Evolutionary conservation across 352 stramenopile genomes (phyloP).

Genomic region (Aphanomyces astaci): DNA sequence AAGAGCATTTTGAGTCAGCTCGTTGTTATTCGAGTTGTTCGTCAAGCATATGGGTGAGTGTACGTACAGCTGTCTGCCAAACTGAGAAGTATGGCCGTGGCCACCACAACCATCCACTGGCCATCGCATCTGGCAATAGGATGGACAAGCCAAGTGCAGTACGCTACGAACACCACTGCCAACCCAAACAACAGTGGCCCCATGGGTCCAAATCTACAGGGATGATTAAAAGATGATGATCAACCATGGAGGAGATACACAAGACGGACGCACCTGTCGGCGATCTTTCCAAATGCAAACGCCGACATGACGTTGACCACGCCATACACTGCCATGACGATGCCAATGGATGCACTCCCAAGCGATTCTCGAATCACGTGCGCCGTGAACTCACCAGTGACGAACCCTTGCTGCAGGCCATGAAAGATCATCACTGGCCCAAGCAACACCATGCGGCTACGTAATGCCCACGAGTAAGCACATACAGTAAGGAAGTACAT

Average conservation of each 20-base stretch:
- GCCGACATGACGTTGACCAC: constrained; percentile 2
- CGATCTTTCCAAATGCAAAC: constrained; percentile 1
- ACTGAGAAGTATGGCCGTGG: constrained; percentile 7
- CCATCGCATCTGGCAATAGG: constrained; percentile 2
- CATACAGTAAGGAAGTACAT: no score
- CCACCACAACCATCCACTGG: constrained; percentile 6
- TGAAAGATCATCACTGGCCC: constrained; percentile 12
- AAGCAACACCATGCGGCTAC: constrained; percentile 13
- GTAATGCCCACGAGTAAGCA: no score
- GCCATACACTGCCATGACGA: constrained; percentile 18
- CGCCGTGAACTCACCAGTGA: constrained; percentile 13
- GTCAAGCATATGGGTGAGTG: no score
- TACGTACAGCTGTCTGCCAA: constrained; percentile 6
- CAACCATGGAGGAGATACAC: neutral
- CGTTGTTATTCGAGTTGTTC: no score
- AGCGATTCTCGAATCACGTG: constrained; percentile 11
- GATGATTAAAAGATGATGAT: neutral
- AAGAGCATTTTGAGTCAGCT: neutral
- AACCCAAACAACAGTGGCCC: neutral
- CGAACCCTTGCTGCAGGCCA: constrained; percentile 18
- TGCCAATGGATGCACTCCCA: constrained; percentile 11
- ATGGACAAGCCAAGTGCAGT: neutral
- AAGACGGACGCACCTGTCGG: neutral
- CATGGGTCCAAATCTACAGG: constrained; percentile 1
- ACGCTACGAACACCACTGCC: neutral